Percentiles rank a stretch among this genome's conserved stretches.
Evolutionary conservation across 495 filamentous ascomycete species (phyloP).

Genomic region (Penicillium atrosanguineum): DNA sequence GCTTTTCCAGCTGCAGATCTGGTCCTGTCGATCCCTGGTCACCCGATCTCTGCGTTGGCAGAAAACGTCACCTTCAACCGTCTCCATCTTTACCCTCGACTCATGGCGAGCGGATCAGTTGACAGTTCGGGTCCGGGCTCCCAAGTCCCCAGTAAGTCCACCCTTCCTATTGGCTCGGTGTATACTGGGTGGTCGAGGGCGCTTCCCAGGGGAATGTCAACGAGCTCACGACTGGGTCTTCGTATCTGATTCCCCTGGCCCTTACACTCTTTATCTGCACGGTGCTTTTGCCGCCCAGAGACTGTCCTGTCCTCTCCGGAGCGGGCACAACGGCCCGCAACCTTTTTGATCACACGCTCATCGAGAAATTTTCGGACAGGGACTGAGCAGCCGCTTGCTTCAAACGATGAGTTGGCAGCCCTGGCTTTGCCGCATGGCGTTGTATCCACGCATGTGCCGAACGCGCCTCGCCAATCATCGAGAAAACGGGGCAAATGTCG

Average conservation of each 20-base stretch:
- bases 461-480: slow-evolving; percentile 20
- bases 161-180: slow-evolving; percentile 3
- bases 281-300: slow-evolving; percentile 3
- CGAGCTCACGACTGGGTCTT: not conserved
- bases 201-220: not conserved
- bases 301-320: slow-evolving; percentile 11
- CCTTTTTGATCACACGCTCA: slow-evolving; percentile 41
- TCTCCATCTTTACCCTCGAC: not conserved
- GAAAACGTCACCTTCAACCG: slow-evolving; percentile 23
- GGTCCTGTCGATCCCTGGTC: slow-evolving; percentile 39
- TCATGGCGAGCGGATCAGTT: slow-evolving; percentile 26
- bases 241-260: not conserved
- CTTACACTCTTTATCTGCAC: slow-evolving; percentile 5
- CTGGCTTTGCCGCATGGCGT: slow-evolving; percentile 27
- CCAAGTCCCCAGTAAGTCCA: slow-evolving; percentile 22
- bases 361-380: slow-evolving; percentile 16
- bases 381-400: slow-evolving; percentile 11
- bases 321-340: slow-evolving; percentile 28
- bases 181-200: not conserved
- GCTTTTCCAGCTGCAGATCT: slow-evolving; percentile 23
- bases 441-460: slow-evolving; percentile 16
- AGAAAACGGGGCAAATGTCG: slow-evolving; percentile 25
- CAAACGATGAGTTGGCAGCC: slow-evolving; percentile 34
- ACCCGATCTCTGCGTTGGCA: slow-evolving; percentile 45
- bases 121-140: slow-evolving; percentile 22